Evolutionary conservation across 805 yeast genomes (phyloP).

Genomic region (Kluyveromyces aestuarii): DNA sequence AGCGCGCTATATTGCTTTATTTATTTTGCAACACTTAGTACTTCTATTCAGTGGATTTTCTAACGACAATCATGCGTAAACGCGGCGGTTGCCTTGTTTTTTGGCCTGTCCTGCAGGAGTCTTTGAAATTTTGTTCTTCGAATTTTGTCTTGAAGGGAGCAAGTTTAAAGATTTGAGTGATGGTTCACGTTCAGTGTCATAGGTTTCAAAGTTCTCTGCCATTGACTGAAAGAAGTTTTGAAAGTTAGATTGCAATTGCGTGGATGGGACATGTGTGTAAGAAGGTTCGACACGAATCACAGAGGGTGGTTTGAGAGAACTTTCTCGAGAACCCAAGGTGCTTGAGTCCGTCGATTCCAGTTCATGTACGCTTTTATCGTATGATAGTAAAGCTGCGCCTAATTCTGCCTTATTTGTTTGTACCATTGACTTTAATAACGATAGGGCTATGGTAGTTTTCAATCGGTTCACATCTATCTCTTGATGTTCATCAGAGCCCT

Average conservation of each 20-base stretch:
- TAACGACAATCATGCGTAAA: no score
- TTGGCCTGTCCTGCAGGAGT: slow-evolving; percentile 3
- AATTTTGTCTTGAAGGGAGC: not conserved
- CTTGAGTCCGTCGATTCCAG: not conserved
- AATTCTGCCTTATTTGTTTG: slow-evolving; percentile 11
- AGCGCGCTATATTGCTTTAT: no score
- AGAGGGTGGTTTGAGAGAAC: not conserved
- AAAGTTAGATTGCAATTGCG: slow-evolving; percentile 17
- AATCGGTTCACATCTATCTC: not conserved
- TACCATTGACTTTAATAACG: slow-evolving; percentile 17
- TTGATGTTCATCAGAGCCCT: no score
- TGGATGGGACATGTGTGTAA: slow-evolving; percentile 4
- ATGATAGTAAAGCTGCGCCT: slow-evolving; percentile 7
- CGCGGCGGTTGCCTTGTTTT: not conserved
- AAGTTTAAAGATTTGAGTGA: not conserved
- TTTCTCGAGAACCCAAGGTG: not conserved
- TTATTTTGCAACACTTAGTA: no score
- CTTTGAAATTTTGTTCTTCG: slow-evolving; percentile 4
- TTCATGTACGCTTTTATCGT: slow-evolving; percentile 7
- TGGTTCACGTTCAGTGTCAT: slow-evolving; percentile 11
- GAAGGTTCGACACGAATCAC: not conserved
- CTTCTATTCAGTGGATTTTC: no score
- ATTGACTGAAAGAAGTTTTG: slow-evolving; percentile 21
- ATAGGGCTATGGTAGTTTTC: slow-evolving; percentile 10
- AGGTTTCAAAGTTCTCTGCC: slow-evolving; percentile 24